These are phyloP conservation scores for Exophiala oligosperma DNA, from an alignment of 2,329 filamentous ascomycete species.

Conservation along the genomic window DNA sequence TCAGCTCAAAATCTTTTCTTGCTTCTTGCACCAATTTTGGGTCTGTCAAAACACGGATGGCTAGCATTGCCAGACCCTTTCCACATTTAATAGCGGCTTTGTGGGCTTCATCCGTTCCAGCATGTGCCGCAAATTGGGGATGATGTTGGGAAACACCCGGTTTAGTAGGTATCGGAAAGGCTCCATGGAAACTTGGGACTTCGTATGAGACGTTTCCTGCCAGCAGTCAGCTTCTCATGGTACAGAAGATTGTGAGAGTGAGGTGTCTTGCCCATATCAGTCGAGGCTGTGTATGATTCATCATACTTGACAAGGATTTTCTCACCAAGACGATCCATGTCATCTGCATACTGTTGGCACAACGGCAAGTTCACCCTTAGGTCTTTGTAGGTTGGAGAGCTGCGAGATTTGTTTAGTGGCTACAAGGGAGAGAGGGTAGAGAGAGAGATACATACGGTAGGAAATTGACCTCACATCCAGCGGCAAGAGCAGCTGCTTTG, in stretches of 20 bases:
- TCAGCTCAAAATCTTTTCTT: conserved; percentile 3
- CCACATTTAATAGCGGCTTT: conserved; percentile 44
- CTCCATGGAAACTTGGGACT: conserved; percentile 50
- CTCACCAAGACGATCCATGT: conserved; percentile 44
- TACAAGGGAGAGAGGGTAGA: conserved; percentile 48
- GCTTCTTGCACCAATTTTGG: conserved; percentile 1
- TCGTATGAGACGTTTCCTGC: conserved; percentile 50
- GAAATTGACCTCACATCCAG: conserved; percentile 36
- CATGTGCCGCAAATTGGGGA: conserved; percentile 46
- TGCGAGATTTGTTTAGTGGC: background rate
- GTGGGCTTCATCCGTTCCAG: conserved; percentile 42
- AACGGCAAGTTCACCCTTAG: conserved; percentile 35
- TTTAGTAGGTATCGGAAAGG: conserved; percentile 46
- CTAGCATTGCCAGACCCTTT: conserved; percentile 47
- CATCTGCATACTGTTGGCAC: conserved; percentile 45
- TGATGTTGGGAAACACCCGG: conserved; percentile 40
- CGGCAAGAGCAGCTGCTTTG: conserved; percentile 36
- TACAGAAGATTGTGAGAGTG: too few relatives aligned
- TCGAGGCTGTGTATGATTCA: conserved; percentile 44
- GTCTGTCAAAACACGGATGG: conserved; percentile 30
- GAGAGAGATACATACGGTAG: conserved; percentile 11
- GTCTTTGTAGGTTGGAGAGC: conserved; percentile 13
- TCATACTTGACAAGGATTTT: conserved; percentile 40
- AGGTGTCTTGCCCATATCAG: conserved; percentile 42
- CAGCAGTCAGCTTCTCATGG: background rate